Base-by-base conservation (phyloP, 306 rosid species). In the Parietaria judaica region DNA sequence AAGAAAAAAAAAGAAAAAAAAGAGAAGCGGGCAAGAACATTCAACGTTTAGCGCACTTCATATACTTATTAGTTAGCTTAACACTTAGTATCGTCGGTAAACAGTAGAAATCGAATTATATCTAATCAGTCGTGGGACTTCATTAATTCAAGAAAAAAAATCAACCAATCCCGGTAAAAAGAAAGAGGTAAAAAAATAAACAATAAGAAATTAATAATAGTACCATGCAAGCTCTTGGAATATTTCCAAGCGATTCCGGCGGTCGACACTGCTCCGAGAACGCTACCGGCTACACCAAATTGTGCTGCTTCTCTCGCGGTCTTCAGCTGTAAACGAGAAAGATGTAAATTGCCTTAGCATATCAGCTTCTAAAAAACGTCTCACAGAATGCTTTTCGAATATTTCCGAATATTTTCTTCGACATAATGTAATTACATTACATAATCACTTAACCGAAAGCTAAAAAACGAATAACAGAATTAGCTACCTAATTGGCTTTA, bases 201-300 rank as follows among this genome's bases (percentile, higher is more conserved):
- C 1, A 23, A 23, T 0, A 23, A 23, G 31, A 23, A 23, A 23
- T 23, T 23, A 23, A 23, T 23, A 23, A 23, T 23, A 23, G 43
- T 81, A 82, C 97, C 95, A 69, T 89, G 97, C 64, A 80, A 63
- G 74, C 97, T 89, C 76, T 53, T 86, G 1, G 97, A 89, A 77
- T 89, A 89, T 76, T 78, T 89, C 95, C 87, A 89, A 12, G 89
- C 46, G 70, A 72, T 43, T 39, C 88, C 85, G 13, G 94, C 96
- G 63, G 94, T 84, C 69, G 86, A 76, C 46, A 78, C 65, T 14
- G 87, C 96, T 74, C 96, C 96, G 69, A 90, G 51, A 74, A 75
- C 77, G 70, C 81, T 76, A 74, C 97, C 96, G 6, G 87, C 44
- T 50, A 87, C 66, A 54, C 83, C 81, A 79, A 58, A 74, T 51